A percentile compares a stretch with the other conserved stretches of the same genome.
Conservation (phyloP, 805 yeast species). For the Lipomyces mesembrius region DNA sequence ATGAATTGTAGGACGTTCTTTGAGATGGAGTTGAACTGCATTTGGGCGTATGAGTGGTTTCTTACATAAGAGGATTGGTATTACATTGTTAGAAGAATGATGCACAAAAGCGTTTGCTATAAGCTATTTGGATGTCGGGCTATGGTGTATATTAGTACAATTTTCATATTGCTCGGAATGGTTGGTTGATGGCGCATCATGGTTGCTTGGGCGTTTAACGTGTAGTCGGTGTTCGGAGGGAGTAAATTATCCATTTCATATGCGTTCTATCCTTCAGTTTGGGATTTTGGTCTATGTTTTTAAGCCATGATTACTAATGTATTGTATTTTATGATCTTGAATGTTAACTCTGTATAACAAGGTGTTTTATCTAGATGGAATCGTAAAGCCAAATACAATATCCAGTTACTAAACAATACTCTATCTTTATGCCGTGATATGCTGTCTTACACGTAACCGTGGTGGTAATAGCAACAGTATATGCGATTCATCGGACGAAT, state of each 20-base stretch:
- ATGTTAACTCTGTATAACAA: not conserved
- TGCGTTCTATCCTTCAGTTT: not conserved
- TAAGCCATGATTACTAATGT: not conserved
- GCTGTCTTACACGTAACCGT: too few relatives aligned
- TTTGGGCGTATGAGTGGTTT: conserved; percentile 15
- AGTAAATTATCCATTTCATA: not conserved
- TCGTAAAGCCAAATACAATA: not conserved
- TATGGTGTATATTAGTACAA: not conserved
- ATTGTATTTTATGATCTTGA: not conserved
- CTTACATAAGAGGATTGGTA: not conserved
- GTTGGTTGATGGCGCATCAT: conserved; percentile 3
- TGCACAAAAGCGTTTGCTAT: not conserved
- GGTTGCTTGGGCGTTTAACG: not conserved
- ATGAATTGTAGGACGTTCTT: not conserved
- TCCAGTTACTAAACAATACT: not conserved
- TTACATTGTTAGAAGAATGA: conserved; percentile 2
- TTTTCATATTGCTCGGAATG: not conserved
- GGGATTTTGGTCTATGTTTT: not conserved
- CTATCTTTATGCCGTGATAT: too few relatives aligned
- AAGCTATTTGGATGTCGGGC: conserved; percentile 3
- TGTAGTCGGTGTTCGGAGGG: not conserved
- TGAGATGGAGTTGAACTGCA: conserved; percentile 4
- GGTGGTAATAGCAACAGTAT: too few relatives aligned
- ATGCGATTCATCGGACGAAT: too few relatives aligned
- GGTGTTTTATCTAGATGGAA: not conserved